Evolutionary conservation across 305 asterid species (phyloP).

Genomic region (Fraxinus greggii): DNA sequence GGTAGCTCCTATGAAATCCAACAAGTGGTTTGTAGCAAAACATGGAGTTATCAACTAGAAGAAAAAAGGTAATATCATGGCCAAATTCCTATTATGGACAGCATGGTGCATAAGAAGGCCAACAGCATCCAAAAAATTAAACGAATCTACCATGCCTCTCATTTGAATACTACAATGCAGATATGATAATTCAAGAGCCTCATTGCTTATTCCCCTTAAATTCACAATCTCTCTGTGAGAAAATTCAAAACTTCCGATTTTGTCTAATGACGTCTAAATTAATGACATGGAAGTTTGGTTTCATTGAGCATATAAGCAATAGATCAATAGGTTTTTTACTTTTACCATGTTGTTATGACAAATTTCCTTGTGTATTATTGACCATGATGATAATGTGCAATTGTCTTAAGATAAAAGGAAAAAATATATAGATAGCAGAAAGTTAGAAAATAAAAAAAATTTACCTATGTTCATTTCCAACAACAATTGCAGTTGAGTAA

Average conservation of each 20-base stretch:
- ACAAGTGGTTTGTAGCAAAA: conserved; percentile 1
- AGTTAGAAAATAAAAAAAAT: conserved; percentile 7
- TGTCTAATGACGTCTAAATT: background rate
- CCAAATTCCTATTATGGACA: conserved; percentile 63
- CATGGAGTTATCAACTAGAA: background rate
- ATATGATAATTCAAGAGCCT: conserved; percentile 80
- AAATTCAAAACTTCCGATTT: background rate
- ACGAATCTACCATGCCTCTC: conserved; percentile 97
- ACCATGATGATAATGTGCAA: background rate
- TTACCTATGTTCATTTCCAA: conserved; percentile 83
- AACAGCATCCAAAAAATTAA: conserved; percentile 93
- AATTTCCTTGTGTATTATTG: background rate
- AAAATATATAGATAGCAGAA: background rate
- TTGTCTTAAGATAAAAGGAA: background rate
- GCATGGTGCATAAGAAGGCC: conserved; percentile 98
- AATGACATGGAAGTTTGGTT: background rate
- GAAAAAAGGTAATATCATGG: conserved; percentile 49
- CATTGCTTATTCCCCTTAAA: conserved; percentile 79
- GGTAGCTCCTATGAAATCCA: background rate
- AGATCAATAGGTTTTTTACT: background rate
- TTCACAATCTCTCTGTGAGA: conserved; percentile 21
- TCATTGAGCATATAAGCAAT: background rate
- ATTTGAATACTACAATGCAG: conserved; percentile 85
- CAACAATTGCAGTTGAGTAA: conserved; percentile 83
- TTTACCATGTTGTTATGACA: background rate